These are phyloP conservation scores for Lathyrus aphaca DNA, from an alignment of 306 rosid species.

Conservation along the genomic window DNA sequence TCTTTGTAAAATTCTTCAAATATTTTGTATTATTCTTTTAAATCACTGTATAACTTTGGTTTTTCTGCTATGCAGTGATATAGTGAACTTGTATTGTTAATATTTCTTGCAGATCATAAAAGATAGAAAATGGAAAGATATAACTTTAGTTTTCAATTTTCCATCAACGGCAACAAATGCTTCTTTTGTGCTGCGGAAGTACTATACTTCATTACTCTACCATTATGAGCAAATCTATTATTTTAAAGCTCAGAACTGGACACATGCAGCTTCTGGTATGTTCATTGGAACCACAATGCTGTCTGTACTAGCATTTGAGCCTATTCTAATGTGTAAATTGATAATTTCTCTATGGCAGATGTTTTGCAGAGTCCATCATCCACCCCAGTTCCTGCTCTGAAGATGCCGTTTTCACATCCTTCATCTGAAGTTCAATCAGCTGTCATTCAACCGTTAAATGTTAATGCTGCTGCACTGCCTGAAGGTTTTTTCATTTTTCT, in stretches of 20 bases:
- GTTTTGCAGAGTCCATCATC: constrained; percentile 45
- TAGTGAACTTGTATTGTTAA: constrained; percentile 26
- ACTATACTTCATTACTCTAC: constrained; percentile 73
- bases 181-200: constrained; percentile 85
- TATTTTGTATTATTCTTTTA: neutral
- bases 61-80: constrained; percentile 3
- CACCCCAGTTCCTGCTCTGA: constrained; percentile 43
- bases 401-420: constrained; percentile 43
- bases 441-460: constrained; percentile 45
- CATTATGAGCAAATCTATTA: constrained; percentile 81
- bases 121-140: constrained; percentile 93
- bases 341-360: constrained; percentile 50
- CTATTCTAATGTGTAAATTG: constrained; percentile 32
- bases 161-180: constrained; percentile 98
- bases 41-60: neutral
- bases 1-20: too few relatives aligned
- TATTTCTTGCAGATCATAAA: constrained; percentile 61
- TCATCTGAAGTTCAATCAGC: constrained; percentile 41
- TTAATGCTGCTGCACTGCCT: constrained; percentile 47
- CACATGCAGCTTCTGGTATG: constrained; percentile 51
- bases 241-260: constrained; percentile 65
- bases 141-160: constrained; percentile 80
- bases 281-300: constrained; percentile 19
- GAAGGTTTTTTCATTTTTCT: constrained; percentile 56
- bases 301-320: constrained; percentile 13